A percentile compares a stretch with the other conserved stretches of the same genome.
These are phyloP conservation scores for Coffea canephora DNA, from an alignment of 257 asterid species.

Conservation along the genomic window DNA sequence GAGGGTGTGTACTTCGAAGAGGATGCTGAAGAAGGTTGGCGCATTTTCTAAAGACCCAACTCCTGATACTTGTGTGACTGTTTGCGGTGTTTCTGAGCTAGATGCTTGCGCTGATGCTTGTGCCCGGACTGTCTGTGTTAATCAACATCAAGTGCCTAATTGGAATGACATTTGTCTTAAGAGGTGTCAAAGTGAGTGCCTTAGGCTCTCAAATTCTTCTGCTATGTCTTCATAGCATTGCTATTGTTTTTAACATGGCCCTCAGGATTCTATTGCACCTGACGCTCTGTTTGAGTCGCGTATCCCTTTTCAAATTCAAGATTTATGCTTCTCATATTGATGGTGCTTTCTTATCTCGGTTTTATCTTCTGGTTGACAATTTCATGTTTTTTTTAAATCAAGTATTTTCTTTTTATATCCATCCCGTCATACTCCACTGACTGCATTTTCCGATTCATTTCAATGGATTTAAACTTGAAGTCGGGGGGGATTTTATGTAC, in stretches of 20 bases:
- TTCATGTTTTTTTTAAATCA: neutral
- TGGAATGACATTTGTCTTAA: slow-evolving; percentile 95
- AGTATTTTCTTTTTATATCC: neutral
- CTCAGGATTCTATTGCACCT: slow-evolving; percentile 7
- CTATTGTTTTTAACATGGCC: neutral
- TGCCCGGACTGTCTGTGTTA: slow-evolving; percentile 87
- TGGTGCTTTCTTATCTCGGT: neutral
- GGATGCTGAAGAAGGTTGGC: slow-evolving; percentile 95
- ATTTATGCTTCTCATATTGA: neutral
- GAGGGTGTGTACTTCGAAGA: slow-evolving; percentile 91
- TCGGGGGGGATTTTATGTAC: neutral
- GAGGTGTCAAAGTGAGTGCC: slow-evolving; percentile 93
- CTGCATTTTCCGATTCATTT: neutral
- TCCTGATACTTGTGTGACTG: slow-evolving; percentile 88
- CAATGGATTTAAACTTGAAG: neutral
- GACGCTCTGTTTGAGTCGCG: neutral
- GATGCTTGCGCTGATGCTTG: slow-evolving; percentile 98
- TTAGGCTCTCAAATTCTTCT: slow-evolving; percentile 52
- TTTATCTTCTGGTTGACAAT: neutral
- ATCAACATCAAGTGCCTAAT: slow-evolving; percentile 92
- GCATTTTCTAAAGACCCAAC: slow-evolving; percentile 93
- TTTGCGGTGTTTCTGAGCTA: slow-evolving; percentile 92
- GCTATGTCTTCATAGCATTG: slow-evolving; percentile 26
- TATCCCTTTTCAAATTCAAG: neutral
- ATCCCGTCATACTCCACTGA: neutral